Conservation (phyloP, 345 rosid genomes). For the Aquilaria malaccensis region DNA sequence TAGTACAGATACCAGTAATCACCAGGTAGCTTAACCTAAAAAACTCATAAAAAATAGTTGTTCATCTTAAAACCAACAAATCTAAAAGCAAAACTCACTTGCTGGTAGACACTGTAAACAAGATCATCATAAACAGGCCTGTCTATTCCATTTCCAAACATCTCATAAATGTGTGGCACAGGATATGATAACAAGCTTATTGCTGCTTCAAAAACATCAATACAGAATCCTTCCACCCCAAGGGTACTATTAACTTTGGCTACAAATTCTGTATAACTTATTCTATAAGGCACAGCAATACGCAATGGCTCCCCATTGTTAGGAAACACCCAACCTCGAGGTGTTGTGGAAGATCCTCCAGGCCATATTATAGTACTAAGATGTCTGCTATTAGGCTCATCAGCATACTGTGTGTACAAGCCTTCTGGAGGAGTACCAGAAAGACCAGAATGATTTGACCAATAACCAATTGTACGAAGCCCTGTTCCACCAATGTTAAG, state of each 20-base stretch:
- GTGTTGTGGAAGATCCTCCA: constrained; percentile 39
- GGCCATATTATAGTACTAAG: constrained; percentile 68
- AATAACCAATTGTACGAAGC: constrained; percentile 57
- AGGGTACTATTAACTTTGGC: constrained; percentile 46
- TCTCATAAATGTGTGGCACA: constrained; percentile 49
- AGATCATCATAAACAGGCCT: constrained; percentile 54
- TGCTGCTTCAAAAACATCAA: constrained; percentile 84
- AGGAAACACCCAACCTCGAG: constrained; percentile 85
- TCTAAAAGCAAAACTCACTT: constrained; percentile 35
- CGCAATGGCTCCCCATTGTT: constrained; percentile 63
- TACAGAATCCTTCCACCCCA: constrained; percentile 69
- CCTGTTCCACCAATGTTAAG: constrained; percentile 59
- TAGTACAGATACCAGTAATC: background rate
- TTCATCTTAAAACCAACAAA: background rate
- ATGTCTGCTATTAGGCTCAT: constrained; percentile 28
- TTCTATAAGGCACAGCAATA: constrained; percentile 69
- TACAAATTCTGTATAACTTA: constrained; percentile 42
- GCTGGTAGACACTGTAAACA: constrained; percentile 39
- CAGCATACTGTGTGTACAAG: constrained; percentile 31
- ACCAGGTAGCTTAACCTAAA: background rate
- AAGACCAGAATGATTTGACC: constrained; percentile 71
- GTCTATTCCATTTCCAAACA: constrained; percentile 49
- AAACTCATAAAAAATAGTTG: background rate
- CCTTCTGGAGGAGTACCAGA: constrained; percentile 50
- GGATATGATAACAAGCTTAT: constrained; percentile 70